Conservation (phyloP, 306 rosid genomes). For the Pyrus pyrifolia region DNA sequence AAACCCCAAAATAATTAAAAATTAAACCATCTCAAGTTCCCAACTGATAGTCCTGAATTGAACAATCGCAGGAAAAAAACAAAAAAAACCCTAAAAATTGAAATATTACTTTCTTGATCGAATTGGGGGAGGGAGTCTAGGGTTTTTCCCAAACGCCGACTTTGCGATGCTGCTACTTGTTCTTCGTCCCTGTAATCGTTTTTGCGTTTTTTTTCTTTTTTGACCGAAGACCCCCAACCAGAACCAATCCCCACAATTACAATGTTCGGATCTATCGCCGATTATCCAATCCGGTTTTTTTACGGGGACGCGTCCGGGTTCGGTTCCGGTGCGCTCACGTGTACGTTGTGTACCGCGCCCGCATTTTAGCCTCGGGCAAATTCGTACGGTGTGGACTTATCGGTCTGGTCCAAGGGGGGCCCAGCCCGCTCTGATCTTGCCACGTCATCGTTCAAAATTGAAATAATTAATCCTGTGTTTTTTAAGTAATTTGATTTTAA, state of each 20-base stretch:
- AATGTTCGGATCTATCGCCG: slow-evolving; percentile 56
- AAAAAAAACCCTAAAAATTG: neutral
- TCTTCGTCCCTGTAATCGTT: slow-evolving; percentile 26
- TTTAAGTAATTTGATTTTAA: neutral
- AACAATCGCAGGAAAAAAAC: neutral
- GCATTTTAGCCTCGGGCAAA: neutral
- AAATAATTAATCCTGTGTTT: neutral
- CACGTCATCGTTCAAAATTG: slow-evolving; percentile 4
- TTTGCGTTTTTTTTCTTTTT: slow-evolving; percentile 20
- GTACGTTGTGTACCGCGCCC: slow-evolving; percentile 18
- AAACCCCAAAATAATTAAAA: slow-evolving; percentile 3
- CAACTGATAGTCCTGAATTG: neutral
- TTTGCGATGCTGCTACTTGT: slow-evolving; percentile 6
- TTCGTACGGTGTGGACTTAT: neutral
- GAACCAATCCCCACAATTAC: slow-evolving; percentile 37
- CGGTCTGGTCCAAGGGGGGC: too few species aligned
- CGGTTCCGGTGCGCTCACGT: slow-evolving; percentile 40
- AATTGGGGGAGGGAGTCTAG: neutral
- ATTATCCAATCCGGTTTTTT: slow-evolving; percentile 52
- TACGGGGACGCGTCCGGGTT: slow-evolving; percentile 69
- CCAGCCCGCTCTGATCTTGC: neutral
- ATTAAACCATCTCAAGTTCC: neutral
- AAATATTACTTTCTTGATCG: neutral
- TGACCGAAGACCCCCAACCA: slow-evolving; percentile 44
- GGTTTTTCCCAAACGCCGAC: slow-evolving; percentile 25